These are phyloP conservation scores for Piromyces finnis DNA, from an alignment of 192 early-diverging fungal genomes.

Conservation along the genomic window DNA sequence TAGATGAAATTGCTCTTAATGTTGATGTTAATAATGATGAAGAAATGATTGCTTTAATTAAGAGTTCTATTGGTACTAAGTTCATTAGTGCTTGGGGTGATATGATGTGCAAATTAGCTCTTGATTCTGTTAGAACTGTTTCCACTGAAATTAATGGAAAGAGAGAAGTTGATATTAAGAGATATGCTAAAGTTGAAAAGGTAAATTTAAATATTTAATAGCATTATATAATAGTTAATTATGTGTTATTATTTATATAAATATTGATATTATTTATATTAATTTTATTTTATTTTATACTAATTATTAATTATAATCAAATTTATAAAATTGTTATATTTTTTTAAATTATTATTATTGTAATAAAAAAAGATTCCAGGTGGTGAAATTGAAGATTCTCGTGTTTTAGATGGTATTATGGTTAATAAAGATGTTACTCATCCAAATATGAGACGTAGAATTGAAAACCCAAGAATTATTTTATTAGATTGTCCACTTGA, in stretches of 20 bases:
- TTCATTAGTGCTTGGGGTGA: slow-evolving; percentile 89
- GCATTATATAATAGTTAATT: too few relatives aligned
- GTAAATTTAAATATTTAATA: slow-evolving; percentile 15
- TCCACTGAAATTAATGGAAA: slow-evolving; percentile 41
- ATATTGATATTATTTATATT: too few relatives aligned
- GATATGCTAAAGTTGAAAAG: slow-evolving; percentile 95
- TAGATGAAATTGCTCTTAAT: slow-evolving; percentile 65
- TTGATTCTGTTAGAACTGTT: slow-evolving; percentile 89
- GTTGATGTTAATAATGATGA: slow-evolving; percentile 66
- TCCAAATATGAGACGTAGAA: slow-evolving; percentile 85
- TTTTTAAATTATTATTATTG: too few relatives aligned
- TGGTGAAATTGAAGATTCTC: slow-evolving; percentile 89
- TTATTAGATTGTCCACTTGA: slow-evolving; percentile 96
- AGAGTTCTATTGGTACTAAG: slow-evolving; percentile 91
- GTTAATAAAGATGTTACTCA: slow-evolving; percentile 99
- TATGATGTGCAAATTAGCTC: slow-evolving; percentile 90
- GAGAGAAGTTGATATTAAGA: slow-evolving; percentile 91
- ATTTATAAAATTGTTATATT: too few relatives aligned
- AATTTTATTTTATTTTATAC: too few relatives aligned
- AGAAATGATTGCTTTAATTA: slow-evolving; percentile 85
- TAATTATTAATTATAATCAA: too few relatives aligned
- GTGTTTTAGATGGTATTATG: slow-evolving; percentile 93
- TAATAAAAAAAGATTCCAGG: slow-evolving; percentile 75
- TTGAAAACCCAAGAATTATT: slow-evolving; percentile 91
- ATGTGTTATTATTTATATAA: too few relatives aligned